Percentiles rank a stretch among this genome's conserved stretches.
phyloP scores from a whole-genome alignment of 2,329 filamentous ascomycete species.

The Diplodia corticola region DNA sequence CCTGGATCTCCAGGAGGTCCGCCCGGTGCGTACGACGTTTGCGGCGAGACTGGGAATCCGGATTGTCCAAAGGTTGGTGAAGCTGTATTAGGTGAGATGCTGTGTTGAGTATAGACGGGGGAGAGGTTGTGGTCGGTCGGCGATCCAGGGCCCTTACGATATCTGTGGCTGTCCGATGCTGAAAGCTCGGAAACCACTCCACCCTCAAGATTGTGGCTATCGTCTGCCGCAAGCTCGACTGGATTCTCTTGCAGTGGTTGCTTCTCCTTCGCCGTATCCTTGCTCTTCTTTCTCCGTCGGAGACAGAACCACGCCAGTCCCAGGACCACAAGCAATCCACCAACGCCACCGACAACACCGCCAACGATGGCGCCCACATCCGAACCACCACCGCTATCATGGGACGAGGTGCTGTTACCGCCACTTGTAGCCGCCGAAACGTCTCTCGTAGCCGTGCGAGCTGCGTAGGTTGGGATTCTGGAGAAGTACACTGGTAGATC shows the following conservation, averaged over 20 bases:
- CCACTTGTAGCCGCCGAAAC: conserved; percentile 33
- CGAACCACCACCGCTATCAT: conserved; percentile 26
- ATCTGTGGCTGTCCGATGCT: conserved; percentile 28
- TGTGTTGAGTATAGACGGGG: conserved; percentile 20
- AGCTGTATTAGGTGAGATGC: conserved; percentile 19
- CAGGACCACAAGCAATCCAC: conserved; percentile 35
- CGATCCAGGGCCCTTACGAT: neutral
- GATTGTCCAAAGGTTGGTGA: conserved; percentile 1
- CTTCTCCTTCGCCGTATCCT: conserved; percentile 26
- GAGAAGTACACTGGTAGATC: conserved; percentile 58
- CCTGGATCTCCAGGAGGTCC: neutral
- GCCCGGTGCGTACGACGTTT: conserved; percentile 12
- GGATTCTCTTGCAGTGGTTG: conserved; percentile 32
- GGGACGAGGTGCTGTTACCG: conserved; percentile 20
- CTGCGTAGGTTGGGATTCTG: conserved; percentile 48
- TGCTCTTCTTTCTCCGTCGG: conserved; percentile 39
- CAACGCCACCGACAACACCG: conserved; percentile 42
- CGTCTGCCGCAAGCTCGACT: conserved; percentile 31
- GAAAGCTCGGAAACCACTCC: conserved; percentile 25
- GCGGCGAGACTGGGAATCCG: conserved; percentile 14
- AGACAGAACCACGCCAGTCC: conserved; percentile 39
- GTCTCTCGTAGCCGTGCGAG: conserved; percentile 54
- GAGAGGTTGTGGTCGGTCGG: neutral
- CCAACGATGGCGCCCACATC: conserved; percentile 43
- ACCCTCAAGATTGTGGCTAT: neutral